phyloP scores from a whole-genome alignment of 306 rosid species.

The Myrica gale region DNA sequence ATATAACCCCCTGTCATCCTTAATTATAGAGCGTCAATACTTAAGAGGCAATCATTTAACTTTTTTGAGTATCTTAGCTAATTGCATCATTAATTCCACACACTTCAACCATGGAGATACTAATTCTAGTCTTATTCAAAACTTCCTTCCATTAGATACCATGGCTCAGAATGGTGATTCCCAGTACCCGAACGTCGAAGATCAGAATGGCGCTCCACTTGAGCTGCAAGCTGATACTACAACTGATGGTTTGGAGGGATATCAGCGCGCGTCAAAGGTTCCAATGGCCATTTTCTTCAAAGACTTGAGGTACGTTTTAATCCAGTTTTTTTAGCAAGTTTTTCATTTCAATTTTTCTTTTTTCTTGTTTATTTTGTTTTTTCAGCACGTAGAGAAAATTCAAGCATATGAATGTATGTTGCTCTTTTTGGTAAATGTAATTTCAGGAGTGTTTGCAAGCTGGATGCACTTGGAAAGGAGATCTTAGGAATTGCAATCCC shows the following conservation, averaged over 20 bases:
- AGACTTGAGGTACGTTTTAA: conserved; percentile 62
- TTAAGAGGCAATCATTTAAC: too few species aligned
- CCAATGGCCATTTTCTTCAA: conserved; percentile 79
- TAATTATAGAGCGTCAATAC: too few species aligned
- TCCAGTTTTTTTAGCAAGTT: too few species aligned
- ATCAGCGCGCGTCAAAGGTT: conserved; percentile 5
- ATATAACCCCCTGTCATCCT: too few species aligned
- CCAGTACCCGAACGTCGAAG: conserved; percentile 26
- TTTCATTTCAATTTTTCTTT: not conserved
- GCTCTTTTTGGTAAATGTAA: conserved; percentile 14
- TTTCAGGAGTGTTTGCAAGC: conserved; percentile 67
- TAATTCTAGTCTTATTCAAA: not conserved
- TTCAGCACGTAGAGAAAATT: not conserved
- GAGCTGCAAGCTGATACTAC: not conserved
- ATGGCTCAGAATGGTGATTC: conserved; percentile 47
- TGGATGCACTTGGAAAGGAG: conserved; percentile 70
- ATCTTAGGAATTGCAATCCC: conserved; percentile 83
- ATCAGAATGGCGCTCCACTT: conserved; percentile 29
- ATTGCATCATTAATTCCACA: too few species aligned
- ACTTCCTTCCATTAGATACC: conserved; percentile 11
- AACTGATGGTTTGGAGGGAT: not conserved
- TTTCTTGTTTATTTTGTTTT: not conserved
- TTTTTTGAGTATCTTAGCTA: too few species aligned
- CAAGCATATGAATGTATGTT: not conserved
- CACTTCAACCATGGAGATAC: not conserved